Conservation (phyloP, 1,139 yeast genomes). For the Magnusiomyces tetraspermus region DNA sequence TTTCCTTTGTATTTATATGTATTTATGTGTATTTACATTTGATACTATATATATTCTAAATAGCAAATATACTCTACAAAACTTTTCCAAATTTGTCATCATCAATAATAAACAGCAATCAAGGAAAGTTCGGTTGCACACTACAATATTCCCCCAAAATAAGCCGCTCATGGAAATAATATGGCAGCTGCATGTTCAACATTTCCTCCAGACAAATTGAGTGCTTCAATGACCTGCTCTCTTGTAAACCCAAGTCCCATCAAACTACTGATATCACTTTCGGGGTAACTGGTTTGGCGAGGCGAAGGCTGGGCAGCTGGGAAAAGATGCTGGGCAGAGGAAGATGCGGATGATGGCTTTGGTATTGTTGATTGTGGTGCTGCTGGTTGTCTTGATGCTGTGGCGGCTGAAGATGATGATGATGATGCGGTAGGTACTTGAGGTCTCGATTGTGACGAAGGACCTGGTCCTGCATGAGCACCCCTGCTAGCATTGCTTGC, state of each 20-base stretch:
- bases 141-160: too few relatives aligned
- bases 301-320: conserved; percentile 19
- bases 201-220: conserved; percentile 61
- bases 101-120: too few relatives aligned
- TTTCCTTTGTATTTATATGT: too few relatives aligned
- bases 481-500: background rate
- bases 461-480: background rate
- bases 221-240: conserved; percentile 54
- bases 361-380: conserved; percentile 15
- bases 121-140: too few relatives aligned
- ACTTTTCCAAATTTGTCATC: too few relatives aligned
- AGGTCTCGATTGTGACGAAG: background rate
- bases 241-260: conserved; percentile 63
- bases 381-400: conserved; percentile 14
- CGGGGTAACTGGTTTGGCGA: conserved; percentile 29
- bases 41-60: too few relatives aligned
- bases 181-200: conserved; percentile 79
- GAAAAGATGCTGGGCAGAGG: conserved; percentile 11
- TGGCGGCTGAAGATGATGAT: conserved; percentile 6
- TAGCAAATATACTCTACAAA: too few relatives aligned
- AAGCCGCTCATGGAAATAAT: conserved; percentile 42
- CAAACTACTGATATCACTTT: conserved; percentile 44
- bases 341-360: conserved; percentile 12
- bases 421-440: conserved; percentile 14
- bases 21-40: too few relatives aligned